These are phyloP conservation scores for Dactylonectria estremocensis DNA, from an alignment of 2,329 filamentous ascomycete species.

Conservation along the genomic window DNA sequence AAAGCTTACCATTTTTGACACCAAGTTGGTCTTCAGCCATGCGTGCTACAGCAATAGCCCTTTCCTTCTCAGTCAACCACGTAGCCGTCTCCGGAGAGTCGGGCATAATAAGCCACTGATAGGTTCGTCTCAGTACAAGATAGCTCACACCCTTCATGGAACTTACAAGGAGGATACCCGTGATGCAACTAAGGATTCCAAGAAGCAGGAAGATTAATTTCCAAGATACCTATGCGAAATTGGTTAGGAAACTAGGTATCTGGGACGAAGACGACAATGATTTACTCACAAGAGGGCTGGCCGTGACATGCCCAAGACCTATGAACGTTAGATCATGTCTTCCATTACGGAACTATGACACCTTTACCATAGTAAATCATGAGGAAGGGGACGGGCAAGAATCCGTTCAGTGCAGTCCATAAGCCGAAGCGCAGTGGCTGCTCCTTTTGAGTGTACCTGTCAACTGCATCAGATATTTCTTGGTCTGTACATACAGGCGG, in stretches of 20 bases:
- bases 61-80: neutral
- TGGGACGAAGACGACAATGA: neutral
- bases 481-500: neutral
- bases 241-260: neutral
- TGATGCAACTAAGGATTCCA: conserved; percentile 3
- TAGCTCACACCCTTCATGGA: neutral
- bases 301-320: neutral
- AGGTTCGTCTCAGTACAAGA: neutral
- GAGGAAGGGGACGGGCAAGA: conserved; percentile 1
- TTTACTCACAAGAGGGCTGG: neutral
- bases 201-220: conserved; percentile 5
- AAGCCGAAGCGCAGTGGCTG: neutral
- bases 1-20: conserved; percentile 2
- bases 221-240: neutral
- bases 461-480: neutral
- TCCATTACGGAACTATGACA: neutral
- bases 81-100: neutral
- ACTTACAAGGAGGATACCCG: conserved; percentile 1
- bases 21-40: neutral
- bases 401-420: conserved; percentile 2
- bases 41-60: neutral
- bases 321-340: neutral
- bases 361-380: neutral
- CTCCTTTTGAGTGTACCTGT: conserved; percentile 3
- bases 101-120: neutral